phyloP scores from a whole-genome alignment of 106 monocot genomes.

The Allium sativum region DNA sequence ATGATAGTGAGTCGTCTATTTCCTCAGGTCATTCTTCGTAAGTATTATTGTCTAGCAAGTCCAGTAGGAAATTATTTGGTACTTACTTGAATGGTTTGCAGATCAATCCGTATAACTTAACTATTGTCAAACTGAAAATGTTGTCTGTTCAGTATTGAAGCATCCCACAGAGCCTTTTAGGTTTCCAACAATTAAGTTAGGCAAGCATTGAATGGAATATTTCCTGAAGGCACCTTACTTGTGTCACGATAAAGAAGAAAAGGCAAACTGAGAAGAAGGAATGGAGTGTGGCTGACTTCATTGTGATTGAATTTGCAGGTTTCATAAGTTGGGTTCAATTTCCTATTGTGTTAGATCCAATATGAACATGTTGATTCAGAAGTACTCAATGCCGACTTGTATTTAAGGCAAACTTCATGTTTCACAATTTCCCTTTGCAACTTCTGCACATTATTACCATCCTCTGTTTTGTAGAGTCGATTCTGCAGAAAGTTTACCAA shows the following conservation, averaged over 20 bases:
- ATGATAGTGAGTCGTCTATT: no score
- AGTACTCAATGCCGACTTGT: slow-evolving; percentile 74
- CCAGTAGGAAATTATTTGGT: slow-evolving; percentile 40
- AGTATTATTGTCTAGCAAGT: no score
- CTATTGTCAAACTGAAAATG: not conserved
- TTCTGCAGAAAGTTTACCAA: no score
- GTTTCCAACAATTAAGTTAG: slow-evolving; percentile 36
- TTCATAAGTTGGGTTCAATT: slow-evolving; percentile 68
- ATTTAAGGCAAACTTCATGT: slow-evolving; percentile 44
- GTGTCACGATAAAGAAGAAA: not conserved
- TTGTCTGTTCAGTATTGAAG: not conserved
- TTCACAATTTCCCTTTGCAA: not conserved
- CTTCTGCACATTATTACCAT: no score
- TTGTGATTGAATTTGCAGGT: slow-evolving; percentile 32
- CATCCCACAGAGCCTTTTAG: slow-evolving; percentile 36
- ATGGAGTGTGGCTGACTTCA: not conserved
- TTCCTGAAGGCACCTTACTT: slow-evolving; percentile 57
- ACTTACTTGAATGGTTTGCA: slow-evolving; percentile 18
- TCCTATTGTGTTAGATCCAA: slow-evolving; percentile 50
- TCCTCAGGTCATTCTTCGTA: no score
- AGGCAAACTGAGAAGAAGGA: no score
- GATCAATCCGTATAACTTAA: no score
- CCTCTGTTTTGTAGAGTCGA: no score
- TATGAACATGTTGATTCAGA: slow-evolving; percentile 57
- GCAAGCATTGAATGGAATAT: slow-evolving; percentile 65